A percentile compares a stretch with the other conserved stretches of the same genome.
These are phyloP conservation scores for Skeletonema tropicum DNA, from an alignment of 108 stramenopile species.

Conservation along the genomic window DNA sequence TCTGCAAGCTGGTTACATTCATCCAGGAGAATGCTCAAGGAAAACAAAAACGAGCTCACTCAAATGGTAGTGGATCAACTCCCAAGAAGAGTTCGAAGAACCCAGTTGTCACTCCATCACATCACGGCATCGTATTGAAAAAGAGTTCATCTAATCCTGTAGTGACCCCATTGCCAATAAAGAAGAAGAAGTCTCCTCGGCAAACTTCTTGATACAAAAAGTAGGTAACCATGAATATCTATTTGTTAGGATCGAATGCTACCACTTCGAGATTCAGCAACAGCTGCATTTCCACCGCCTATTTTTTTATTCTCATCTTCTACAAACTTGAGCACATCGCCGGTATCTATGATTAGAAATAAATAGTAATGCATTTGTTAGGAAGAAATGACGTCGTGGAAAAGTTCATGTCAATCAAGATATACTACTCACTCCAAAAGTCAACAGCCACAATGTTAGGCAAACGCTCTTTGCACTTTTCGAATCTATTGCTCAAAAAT, in stretches of 20 bases:
- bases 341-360: slow-evolving; percentile 9
- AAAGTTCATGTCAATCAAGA: too few relatives aligned
- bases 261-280: neutral
- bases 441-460: slow-evolving; percentile 61
- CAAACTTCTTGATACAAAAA: neutral
- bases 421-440: slow-evolving; percentile 51
- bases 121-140: neutral
- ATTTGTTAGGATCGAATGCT: neutral
- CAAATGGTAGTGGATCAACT: neutral
- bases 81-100: slow-evolving; percentile 1
- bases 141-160: slow-evolving; percentile 4
- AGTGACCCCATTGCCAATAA: neutral
- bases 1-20: slow-evolving; percentile 44
- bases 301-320: slow-evolving; percentile 48
- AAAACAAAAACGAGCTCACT: neutral
- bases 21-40: slow-evolving; percentile 31
- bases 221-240: neutral
- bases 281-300: neutral
- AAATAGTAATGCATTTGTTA: too few relatives aligned
- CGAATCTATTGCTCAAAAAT: slow-evolving; percentile 34
- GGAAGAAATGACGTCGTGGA: too few relatives aligned
- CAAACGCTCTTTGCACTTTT: slow-evolving; percentile 39
- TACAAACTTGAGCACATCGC: slow-evolving; percentile 53
- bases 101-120: neutral
- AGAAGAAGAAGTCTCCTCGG: neutral